Evolutionary conservation across 345 rosid species (phyloP).

Genomic region (Brassica napus): DNA sequence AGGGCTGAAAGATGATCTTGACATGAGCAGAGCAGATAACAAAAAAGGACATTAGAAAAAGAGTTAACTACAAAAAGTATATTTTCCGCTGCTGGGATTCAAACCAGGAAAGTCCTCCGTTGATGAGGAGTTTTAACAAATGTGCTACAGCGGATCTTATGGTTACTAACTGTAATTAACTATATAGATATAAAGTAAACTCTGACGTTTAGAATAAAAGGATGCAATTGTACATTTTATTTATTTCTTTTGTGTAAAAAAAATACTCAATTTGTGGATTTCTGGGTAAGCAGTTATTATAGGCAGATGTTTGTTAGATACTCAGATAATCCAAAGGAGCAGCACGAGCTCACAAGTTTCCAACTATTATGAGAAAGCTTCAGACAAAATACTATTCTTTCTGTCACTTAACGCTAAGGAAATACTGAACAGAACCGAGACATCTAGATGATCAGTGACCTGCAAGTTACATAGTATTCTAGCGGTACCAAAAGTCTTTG

Average conservation of each 20-base stretch:
- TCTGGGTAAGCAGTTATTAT: background rate
- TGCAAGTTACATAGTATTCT: background rate
- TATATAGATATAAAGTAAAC: too few species aligned
- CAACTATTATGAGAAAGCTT: background rate
- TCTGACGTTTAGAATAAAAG: too few species aligned
- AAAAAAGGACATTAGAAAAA: too few species aligned
- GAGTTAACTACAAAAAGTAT: too few species aligned
- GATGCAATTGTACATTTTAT: too few species aligned
- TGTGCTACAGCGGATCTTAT: too few species aligned
- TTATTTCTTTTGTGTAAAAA: background rate
- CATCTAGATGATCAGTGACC: constrained; percentile 2
- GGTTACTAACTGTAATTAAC: too few species aligned
- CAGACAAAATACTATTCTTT: background rate
- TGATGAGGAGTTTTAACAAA: too few species aligned
- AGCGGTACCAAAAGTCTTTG: background rate
- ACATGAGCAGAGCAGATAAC: too few species aligned
- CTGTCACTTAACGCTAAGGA: background rate
- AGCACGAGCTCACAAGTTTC: background rate
- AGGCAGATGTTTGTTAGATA: background rate
- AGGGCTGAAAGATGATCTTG: too few species aligned
- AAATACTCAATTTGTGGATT: background rate
- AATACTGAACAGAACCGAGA: background rate
- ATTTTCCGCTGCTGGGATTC: too few species aligned
- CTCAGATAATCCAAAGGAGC: background rate
- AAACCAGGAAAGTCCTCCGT: too few species aligned